A percentile compares a stretch with the other conserved stretches of the same genome.
These are phyloP conservation scores for Volvariella volvacea DNA, from an alignment of 1,284 basidiomycete genomes.

Conservation along the genomic window DNA sequence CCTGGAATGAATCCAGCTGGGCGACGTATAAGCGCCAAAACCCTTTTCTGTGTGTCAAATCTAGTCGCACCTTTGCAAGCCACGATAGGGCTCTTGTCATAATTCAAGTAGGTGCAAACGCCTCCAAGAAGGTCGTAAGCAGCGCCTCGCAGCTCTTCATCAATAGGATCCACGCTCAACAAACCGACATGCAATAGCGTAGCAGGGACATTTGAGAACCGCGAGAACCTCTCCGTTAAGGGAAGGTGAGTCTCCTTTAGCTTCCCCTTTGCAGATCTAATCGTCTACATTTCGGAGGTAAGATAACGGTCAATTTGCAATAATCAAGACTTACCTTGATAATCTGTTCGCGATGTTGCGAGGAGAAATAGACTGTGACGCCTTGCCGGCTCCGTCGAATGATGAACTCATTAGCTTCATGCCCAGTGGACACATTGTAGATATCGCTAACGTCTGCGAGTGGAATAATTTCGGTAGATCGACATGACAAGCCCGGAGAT, in stretches of 20 bases:
- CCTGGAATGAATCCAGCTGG: slow-evolving; percentile 71
- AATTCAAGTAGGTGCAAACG: slow-evolving; percentile 73
- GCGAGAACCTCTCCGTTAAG: slow-evolving; percentile 62
- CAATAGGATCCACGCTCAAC: slow-evolving; percentile 64
- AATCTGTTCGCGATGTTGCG: slow-evolving; percentile 61
- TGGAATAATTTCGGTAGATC: slow-evolving; percentile 74
- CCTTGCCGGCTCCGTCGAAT: slow-evolving; percentile 68
- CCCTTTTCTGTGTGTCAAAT: slow-evolving; percentile 4
- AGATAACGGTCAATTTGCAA: slow-evolving; percentile 4
- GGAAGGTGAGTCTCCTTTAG: slow-evolving; percentile 51
- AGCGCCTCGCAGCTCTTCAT: slow-evolving; percentile 70
- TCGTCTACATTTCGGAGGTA: slow-evolving; percentile 33
- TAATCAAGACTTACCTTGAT: slow-evolving; percentile 51
- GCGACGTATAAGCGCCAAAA: slow-evolving; percentile 10
- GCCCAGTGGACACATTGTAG: slow-evolving; percentile 70
- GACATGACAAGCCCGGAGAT: slow-evolving; percentile 56
- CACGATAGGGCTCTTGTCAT: slow-evolving; percentile 63
- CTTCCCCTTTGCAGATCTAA: slow-evolving; percentile 64
- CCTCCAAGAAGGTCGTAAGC: slow-evolving; percentile 76
- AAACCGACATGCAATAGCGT: slow-evolving; percentile 79
- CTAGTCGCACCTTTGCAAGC: slow-evolving; percentile 54
- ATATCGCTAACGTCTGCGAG: slow-evolving; percentile 80
- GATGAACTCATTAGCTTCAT: slow-evolving; percentile 76
- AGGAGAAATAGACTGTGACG: slow-evolving; percentile 65
- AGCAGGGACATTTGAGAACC: slow-evolving; percentile 78